phyloP scores from a whole-genome alignment of 257 asterid species.

The Plectranthus barbatus region DNA sequence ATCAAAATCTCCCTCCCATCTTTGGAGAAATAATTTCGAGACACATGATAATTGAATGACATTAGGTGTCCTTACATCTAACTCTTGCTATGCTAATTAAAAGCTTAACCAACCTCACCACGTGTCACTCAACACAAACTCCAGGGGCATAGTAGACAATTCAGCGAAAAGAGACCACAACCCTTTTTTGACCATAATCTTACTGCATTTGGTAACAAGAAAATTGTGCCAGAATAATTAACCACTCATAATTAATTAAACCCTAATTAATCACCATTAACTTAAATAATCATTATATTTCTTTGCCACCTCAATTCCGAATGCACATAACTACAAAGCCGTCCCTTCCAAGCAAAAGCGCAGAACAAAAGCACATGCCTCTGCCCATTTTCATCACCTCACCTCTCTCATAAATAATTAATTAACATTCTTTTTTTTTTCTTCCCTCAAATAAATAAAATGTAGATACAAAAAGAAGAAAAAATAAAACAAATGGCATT shows the following conservation, averaged over 20 bases:
- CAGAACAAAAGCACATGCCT: conserved; percentile 79
- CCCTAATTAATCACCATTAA: conserved; percentile 4
- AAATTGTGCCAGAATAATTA: background rate
- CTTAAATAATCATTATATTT: background rate
- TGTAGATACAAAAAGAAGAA: background rate
- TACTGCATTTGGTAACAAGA: conserved; percentile 23
- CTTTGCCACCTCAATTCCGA: conserved; percentile 17
- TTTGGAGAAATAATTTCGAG: conserved; percentile 6
- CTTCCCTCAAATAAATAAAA: background rate
- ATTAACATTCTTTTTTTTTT: background rate
- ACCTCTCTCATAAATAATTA: conserved; percentile 25
- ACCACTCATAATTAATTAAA: background rate
- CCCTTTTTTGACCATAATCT: conserved; percentile 22
- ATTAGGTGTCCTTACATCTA: conserved; percentile 11
- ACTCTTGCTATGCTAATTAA: conserved; percentile 18
- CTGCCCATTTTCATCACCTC: conserved; percentile 29
- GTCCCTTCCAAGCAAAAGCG: conserved; percentile 41
- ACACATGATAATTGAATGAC: conserved; percentile 18
- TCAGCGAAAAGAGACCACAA: conserved; percentile 18
- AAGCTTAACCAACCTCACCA: conserved; percentile 20
- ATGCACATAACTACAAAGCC: conserved; percentile 18
- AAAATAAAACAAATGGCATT: conserved; percentile 25
- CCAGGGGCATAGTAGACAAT: conserved; percentile 18
- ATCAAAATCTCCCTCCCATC: conserved; percentile 7
- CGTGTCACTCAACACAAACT: conserved; percentile 15